Base-by-base conservation (phyloP, 2,329 filamentous ascomycete species). In the Colletotrichum sp. region DNA sequence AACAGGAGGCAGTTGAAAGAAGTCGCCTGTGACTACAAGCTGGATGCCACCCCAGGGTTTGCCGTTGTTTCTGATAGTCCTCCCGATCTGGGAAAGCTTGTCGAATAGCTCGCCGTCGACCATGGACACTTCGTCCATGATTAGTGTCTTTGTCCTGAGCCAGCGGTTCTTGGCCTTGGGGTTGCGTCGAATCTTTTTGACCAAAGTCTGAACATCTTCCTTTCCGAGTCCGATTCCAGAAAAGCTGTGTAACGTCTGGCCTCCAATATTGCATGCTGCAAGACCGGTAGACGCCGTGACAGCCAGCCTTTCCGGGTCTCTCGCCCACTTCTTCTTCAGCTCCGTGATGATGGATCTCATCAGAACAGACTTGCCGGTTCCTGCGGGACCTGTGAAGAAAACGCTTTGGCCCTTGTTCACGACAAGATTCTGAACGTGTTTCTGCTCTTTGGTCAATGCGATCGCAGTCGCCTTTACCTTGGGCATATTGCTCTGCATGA, bases 91-190 rank as follows among this genome's bases (percentile, higher is more conserved):
- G 77, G 97, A 96, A 22, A 99, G 90, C 84, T 99, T 99, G 87
- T 99, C 97, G 79, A 98, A 99, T 0, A 99, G 89, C 39, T 98
- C 96, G 2, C 95, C 97, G 80, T 99, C 97, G 6, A 99, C 96
- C 97, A 99, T 99, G 15, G 97, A 98, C 5, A 99, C 93, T 83
- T 99, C 97, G 84, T 99, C 97, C 80, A 99, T 91, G 79, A 99
- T 90, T 28, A 99, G 90, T 15, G 95, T 92, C 81, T 96, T 98
- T 1, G 96, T 98, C 72, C 93, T 92, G 78, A 97, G 86, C 97
- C 97, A 99, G 55, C 96, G 91, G 78, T 92, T 94, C 82, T 94
- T 96, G 27, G 96, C 95, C 83, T 98, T 98, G 22, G 91, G 89
- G 79, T 98, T 98, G 74, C 93, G 91, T 79, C 94, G 94, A 79